Evolutionary conservation across 495 filamentous ascomycete genomes (phyloP), one percentile per base, ranked within the genome.

Genomic region (Hypoxylon lenormandii): DNA sequence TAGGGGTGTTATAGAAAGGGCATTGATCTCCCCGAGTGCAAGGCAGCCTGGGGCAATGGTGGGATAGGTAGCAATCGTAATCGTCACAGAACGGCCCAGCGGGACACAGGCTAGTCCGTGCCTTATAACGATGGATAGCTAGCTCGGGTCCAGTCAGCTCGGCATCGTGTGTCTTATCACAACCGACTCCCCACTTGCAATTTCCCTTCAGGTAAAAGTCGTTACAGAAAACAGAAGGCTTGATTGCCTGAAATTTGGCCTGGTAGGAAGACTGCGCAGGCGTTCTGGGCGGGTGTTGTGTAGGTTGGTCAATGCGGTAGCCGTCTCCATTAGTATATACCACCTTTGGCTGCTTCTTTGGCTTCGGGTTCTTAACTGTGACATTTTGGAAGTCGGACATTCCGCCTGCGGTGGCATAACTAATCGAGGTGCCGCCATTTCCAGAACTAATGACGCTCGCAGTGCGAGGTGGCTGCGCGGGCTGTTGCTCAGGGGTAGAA

Each of bases 61-160:
- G 74, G 38, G 74, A 76, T 36, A 76, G 69, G 51, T 76, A 76
- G 55, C 74, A 76, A 28, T 76, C 74, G 42, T 72, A 68, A 59
- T 76, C 74, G 60, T 52, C 64, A 26, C 74, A 76, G 53, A 66
- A 69, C 1, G 74, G 74, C 1, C 74, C 74, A 23, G 62, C 50
- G 2, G 74, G 74, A 55, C 74, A 76, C 52, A 76, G 62, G 56
- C 74, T 76, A 42, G 74, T 76, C 55, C 74, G 60, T 15, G 74
- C 74, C 53, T 76, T 76, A 53, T 76, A 76, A 59, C 74, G 74
- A 46, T 76, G 74, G 28, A 76, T 76, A 23, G 74, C 72, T 15
- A 76, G 62, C 50, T 76, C 74, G 11, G 72, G 52, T 5, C 23
- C 42, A 2, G 72, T 74, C 53, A 76, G 68, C n/a, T 76, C 72